phyloP scores from a whole-genome alignment of 805 yeast genomes.

The Pichia exigua region DNA sequence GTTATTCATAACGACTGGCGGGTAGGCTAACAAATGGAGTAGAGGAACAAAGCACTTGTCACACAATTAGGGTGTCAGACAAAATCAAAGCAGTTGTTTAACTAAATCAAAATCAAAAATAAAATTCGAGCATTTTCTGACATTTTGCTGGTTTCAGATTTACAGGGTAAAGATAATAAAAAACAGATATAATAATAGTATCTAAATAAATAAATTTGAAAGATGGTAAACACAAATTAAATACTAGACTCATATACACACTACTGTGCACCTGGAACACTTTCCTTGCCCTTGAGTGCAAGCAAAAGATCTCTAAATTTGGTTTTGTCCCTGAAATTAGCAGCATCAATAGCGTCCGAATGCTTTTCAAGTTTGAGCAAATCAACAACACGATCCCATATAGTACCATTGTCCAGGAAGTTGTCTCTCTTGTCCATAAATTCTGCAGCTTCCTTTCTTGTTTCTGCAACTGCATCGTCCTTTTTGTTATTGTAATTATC shows the following conservation, averaged over 20 bases:
- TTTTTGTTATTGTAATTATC: conserved; percentile 82
- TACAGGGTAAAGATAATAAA: background rate
- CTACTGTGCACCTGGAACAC: conserved; percentile 41
- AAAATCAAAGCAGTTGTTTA: background rate
- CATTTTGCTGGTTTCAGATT: background rate
- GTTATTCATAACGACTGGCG: conserved; percentile 4
- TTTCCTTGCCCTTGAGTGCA: conserved; percentile 48
- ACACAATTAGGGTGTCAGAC: no score
- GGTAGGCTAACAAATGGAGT: background rate
- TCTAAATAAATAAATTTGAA: background rate
- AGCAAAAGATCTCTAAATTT: conserved; percentile 44
- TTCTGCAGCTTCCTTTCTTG: conserved; percentile 59
- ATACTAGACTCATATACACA: background rate
- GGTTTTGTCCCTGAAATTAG: conserved; percentile 40
- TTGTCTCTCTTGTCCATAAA: conserved; percentile 70
- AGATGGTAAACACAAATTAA: background rate
- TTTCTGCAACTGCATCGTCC: conserved; percentile 57
- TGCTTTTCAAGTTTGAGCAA: conserved; percentile 31
- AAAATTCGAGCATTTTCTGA: background rate
- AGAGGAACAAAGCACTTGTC: background rate
- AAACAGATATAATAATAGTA: no score
- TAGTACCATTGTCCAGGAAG: conserved; percentile 40
- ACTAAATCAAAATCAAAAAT: background rate
- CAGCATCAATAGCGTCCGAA: conserved; percentile 28
- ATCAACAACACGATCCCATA: conserved; percentile 51